Evolutionary conservation across 1,284 basidiomycete species (phyloP).

Genomic region (Mycena sp.): DNA sequence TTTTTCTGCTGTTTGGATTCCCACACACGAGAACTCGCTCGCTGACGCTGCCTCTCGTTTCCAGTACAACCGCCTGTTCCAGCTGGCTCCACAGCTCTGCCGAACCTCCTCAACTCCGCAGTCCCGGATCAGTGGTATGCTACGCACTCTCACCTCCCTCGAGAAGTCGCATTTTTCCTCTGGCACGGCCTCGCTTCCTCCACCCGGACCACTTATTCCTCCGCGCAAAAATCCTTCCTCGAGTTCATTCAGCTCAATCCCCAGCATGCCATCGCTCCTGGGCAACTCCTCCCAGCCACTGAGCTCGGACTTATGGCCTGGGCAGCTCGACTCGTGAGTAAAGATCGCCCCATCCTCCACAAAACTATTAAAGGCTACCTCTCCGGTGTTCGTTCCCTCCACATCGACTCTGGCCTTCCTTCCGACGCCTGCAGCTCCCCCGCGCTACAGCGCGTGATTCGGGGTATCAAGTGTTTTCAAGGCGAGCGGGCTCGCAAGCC

Average conservation of each 20-base stretch:
- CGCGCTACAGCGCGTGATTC: constrained; percentile 36
- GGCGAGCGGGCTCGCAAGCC: constrained; percentile 37
- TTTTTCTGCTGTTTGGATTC: constrained; percentile 37
- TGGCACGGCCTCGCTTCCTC: constrained; percentile 42
- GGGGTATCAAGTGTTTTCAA: constrained; percentile 42
- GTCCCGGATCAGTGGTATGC: constrained; percentile 37
- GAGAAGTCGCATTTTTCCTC: constrained; percentile 41
- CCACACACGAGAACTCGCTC: constrained; percentile 33
- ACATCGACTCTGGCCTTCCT: constrained; percentile 26
- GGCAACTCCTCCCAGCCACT: constrained; percentile 41
- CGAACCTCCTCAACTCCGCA: constrained; percentile 34
- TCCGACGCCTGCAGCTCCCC: constrained; percentile 35
- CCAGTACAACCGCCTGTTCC: constrained; percentile 40
- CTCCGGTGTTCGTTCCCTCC: constrained; percentile 39
- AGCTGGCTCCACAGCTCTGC: constrained; percentile 33
- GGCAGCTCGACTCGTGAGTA: constrained; percentile 34
- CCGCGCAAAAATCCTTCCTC: constrained; percentile 42
- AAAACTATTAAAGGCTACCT: constrained; percentile 46
- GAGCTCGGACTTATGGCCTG: constrained; percentile 40
- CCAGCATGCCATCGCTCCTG: constrained; percentile 20
- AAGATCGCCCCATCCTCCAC: constrained; percentile 15
- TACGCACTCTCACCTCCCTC: constrained; percentile 36
- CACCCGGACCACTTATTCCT: constrained; percentile 40
- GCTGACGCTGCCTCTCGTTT: constrained; percentile 44
- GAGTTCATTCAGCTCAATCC: constrained; percentile 38